Conservation (phyloP, 257 asterid species). For the Coffea canephora region DNA sequence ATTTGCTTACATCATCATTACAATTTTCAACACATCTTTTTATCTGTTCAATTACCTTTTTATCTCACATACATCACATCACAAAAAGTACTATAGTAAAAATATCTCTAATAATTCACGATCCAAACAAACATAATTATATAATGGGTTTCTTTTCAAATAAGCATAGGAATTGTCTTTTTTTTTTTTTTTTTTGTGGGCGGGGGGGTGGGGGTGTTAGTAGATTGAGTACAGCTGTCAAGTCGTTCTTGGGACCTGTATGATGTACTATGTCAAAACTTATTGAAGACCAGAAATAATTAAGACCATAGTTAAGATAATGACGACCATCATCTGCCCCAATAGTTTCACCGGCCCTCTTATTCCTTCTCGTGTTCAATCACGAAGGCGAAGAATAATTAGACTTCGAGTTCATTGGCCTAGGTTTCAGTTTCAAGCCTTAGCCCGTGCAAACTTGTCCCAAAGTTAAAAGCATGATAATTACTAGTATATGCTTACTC, state of each 20-base stretch:
- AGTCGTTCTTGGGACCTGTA: slow-evolving; percentile 1
- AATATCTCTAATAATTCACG: too few relatives aligned
- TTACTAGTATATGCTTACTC: background rate
- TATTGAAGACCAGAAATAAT: slow-evolving; percentile 1
- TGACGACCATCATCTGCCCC: background rate
- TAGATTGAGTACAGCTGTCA: slow-evolving; percentile 5
- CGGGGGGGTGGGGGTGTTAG: too few relatives aligned
- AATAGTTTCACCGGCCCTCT: background rate
- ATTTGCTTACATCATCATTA: too few relatives aligned
- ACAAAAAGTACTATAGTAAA: too few relatives aligned
- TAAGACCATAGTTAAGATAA: slow-evolving; percentile 18
- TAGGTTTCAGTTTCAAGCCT: background rate
- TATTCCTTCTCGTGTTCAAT: background rate
- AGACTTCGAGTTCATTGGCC: background rate
- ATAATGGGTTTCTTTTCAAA: background rate
- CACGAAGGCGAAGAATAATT: background rate
- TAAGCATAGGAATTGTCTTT: background rate
- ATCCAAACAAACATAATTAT: background rate
- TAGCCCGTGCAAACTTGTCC: background rate
- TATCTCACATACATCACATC: too few relatives aligned
- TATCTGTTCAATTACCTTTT: too few relatives aligned
- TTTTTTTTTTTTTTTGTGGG: too few relatives aligned
- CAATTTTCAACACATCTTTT: too few relatives aligned
- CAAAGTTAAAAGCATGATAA: slow-evolving; percentile 1
- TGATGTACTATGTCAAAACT: background rate